phyloP scores from a whole-genome alignment of 208 protist species.

The Acanthamoeba castellanii region DNA sequence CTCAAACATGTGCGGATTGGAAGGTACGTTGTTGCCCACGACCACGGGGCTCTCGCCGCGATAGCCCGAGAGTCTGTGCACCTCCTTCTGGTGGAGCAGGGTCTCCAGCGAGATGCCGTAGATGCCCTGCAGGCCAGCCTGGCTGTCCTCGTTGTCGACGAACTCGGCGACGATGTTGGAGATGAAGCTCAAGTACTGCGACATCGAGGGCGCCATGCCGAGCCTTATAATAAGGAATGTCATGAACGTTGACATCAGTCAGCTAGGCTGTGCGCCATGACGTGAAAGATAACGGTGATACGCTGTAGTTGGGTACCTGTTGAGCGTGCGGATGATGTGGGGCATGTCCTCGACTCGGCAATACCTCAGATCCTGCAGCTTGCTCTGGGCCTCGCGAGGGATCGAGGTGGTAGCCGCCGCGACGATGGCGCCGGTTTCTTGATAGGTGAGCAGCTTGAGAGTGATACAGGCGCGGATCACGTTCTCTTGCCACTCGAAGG shows the following conservation, averaged over 20 bases:
- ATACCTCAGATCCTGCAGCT: conserved; percentile 54
- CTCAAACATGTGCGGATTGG: not conserved
- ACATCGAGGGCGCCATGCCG: conserved; percentile 85
- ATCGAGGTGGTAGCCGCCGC: conserved; percentile 88
- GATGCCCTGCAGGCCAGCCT: conserved; percentile 79
- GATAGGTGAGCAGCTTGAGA: conserved; percentile 85
- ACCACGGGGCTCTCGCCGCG: conserved; percentile 84
- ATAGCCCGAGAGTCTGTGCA: conserved; percentile 84
- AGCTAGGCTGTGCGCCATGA: not conserved
- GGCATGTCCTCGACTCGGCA: conserved; percentile 74
- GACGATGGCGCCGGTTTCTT: conserved; percentile 87
- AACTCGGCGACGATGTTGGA: conserved; percentile 86
- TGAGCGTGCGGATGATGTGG: conserved; percentile 71
- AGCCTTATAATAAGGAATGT: conserved; percentile 66
- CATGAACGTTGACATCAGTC: not conserved
- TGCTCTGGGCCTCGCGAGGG: conserved; percentile 58
- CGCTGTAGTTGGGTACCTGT: conserved; percentile 5
- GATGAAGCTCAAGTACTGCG: conserved; percentile 84
- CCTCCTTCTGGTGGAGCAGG: conserved; percentile 81
- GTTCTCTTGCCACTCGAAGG: conserved; percentile 87
- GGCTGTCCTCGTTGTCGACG: conserved; percentile 72
- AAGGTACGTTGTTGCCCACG: conserved; percentile 81
- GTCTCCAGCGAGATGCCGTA: conserved; percentile 87
- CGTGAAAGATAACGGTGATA: not conserved
- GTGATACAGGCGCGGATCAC: conserved; percentile 87